These are phyloP conservation scores for Pleodorina starrii DNA, from an alignment of 139 green algal genomes.

Conservation along the genomic window DNA sequence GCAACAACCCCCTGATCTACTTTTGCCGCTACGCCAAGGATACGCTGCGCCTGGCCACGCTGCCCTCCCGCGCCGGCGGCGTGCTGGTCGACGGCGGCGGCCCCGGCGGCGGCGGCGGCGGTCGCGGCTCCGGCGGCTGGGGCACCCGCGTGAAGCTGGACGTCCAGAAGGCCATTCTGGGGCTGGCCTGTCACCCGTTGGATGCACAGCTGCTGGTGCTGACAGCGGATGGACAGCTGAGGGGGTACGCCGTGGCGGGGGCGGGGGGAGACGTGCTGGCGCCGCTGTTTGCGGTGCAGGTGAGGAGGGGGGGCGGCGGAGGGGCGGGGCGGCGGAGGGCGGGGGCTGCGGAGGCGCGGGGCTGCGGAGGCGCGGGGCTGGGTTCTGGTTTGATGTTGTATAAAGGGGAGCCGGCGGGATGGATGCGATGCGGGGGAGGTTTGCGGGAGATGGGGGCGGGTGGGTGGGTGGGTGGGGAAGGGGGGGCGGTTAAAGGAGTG, in stretches of 20 bases:
- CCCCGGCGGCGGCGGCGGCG: background rate
- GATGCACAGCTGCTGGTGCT: constrained; percentile 60
- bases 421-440: too few relatives aligned
- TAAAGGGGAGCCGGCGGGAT: background rate
- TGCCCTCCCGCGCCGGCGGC: constrained; percentile 3
- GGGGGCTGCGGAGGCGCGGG: background rate
- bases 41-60: constrained; percentile 55
- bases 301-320: background rate
- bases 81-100: background rate
- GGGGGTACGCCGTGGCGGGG: constrained; percentile 54
- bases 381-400: background rate
- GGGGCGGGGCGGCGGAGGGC: background rate
- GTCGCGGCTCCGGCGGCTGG: constrained; percentile 36
- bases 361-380: background rate
- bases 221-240: constrained; percentile 56
- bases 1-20: constrained; percentile 56
- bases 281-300: constrained; percentile 45
- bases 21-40: constrained; percentile 64
- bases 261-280: constrained; percentile 23
- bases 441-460: too few relatives aligned
- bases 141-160: constrained; percentile 62
- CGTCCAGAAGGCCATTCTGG: constrained; percentile 51
- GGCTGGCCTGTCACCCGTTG: constrained; percentile 48
- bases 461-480: too few relatives aligned
- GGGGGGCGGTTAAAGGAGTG: too few relatives aligned